Base-by-base conservation (phyloP, 2,329 filamentous ascomycete species). In the Trichophaea hybrida region DNA sequence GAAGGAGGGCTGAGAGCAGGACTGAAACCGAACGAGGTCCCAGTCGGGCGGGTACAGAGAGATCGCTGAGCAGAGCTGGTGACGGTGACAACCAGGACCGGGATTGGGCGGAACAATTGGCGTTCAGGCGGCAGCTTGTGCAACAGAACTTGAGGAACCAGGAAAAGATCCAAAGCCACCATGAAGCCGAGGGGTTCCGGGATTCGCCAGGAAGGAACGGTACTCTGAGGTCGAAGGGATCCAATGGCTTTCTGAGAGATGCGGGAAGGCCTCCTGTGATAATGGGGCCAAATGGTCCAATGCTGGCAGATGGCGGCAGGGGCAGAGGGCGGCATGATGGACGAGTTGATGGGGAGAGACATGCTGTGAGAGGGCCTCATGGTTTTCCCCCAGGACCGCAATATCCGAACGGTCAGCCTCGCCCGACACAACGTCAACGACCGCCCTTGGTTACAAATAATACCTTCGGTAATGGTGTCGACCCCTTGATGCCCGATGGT, bases 71-170 rank as follows among this genome's bases (percentile, higher is more conserved):
- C 56, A 59, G 57, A 24, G 55, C 61, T 49, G 37, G 55, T 6
- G 62, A 59, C 24, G 53, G 61, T 34, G 61, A 62, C 33, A 59
- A 61, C 34, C 49, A 64, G 34, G 63, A 64, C 31, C 57, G 60
- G 43, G 63, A 64, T 56, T 66, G 64, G 64, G 63, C 64, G 53
- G 61, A 65, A 24, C 61, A 66, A 38, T 44, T 66, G 32, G 64
- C 63, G 17, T 65, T 64, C 17, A 59, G 64, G 24, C 61, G 63
- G n/a, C 64, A 64, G 50, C 57, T 66, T 31, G 61, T 66, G 31
- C 63, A 66, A 43, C 59, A 65, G 38, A 66, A 66, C 17, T 50
- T 66, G 12, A 59, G 64, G 38, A 65, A 65, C 13, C 64, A 66
- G 35, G 64, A 66, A 49, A 65, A 65, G 52, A 61, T 65, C 17